Percentiles rank a stretch among this genome's conserved stretches.
Conservation (phyloP, 352 stramenopile species). For the Peronospora tabacina region DNA sequence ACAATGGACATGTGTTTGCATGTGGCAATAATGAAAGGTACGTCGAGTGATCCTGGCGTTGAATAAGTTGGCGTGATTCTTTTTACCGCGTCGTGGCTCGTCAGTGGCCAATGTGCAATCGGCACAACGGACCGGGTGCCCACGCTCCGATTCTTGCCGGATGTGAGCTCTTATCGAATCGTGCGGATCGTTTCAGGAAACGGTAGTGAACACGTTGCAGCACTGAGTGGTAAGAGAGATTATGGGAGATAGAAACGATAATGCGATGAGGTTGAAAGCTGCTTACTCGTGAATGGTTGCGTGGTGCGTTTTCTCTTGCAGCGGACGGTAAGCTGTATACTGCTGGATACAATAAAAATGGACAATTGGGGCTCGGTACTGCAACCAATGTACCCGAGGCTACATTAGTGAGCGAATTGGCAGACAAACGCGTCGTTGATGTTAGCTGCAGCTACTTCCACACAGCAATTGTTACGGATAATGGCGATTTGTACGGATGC, state of each 20-base stretch:
- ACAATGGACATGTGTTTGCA: slow-evolving; percentile 75
- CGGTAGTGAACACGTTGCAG: slow-evolving; percentile 88
- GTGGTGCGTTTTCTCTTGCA: slow-evolving; percentile 14
- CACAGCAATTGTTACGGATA: slow-evolving; percentile 70
- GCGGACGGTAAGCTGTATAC: slow-evolving; percentile 78
- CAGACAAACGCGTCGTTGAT: slow-evolving; percentile 51
- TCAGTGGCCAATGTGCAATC: slow-evolving; percentile 86
- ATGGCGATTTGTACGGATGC: slow-evolving; percentile 79
- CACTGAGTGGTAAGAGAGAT: slow-evolving; percentile 47
- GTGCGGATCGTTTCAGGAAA: slow-evolving; percentile 85
- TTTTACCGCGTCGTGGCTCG: not conserved
- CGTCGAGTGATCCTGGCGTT: not conserved
- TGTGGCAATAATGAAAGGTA: slow-evolving; percentile 91
- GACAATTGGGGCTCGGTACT: slow-evolving; percentile 81
- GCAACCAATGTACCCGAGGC: slow-evolving; percentile 54
- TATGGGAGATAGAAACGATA: not conserved
- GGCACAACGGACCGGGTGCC: slow-evolving; percentile 71
- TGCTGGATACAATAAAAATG: slow-evolving; percentile 89
- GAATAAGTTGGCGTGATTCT: slow-evolving; percentile 1
- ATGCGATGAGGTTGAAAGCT: not conserved
- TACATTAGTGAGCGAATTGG: slow-evolving; percentile 37
- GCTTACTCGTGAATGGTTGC: not conserved
- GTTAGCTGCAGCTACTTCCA: slow-evolving; percentile 92
- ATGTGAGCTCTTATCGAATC: slow-evolving; percentile 53
- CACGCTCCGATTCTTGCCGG: slow-evolving; percentile 36